These are phyloP conservation scores for Bryoerythrophyllum caledonicum DNA, from an alignment of 225 moss, liverwort and hornwort genomes.

Conservation along the genomic window DNA sequence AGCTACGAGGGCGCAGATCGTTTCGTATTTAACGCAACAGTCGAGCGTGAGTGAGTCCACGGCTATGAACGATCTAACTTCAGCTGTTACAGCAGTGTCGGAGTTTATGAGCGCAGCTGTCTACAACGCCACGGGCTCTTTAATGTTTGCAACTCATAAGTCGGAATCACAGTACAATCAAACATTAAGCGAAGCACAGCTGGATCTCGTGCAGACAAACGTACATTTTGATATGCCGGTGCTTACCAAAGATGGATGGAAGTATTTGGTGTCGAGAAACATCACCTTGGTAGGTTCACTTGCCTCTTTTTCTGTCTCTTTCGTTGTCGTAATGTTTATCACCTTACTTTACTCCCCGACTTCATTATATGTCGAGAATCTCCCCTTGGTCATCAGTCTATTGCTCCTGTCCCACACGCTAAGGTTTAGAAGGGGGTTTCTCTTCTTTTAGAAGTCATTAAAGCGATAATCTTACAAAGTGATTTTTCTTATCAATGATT, in stretches of 20 bases:
- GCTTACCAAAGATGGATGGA: slow-evolving; percentile 35
- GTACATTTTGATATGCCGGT: slow-evolving; percentile 51
- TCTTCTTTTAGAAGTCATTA: not conserved
- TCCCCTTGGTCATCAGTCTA: not conserved
- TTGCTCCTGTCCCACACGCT: not conserved
- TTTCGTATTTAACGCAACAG: slow-evolving; percentile 40
- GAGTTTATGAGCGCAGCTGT: slow-evolving; percentile 58
- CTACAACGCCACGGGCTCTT: slow-evolving; percentile 41
- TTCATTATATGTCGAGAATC: not conserved
- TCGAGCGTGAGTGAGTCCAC: slow-evolving; percentile 37
- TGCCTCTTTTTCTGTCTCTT: not conserved
- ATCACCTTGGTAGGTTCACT: slow-evolving; percentile 46
- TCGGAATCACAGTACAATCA: slow-evolving; percentile 26
- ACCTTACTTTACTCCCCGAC: not conserved
- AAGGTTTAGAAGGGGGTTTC: not conserved
- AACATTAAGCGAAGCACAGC: slow-evolving; percentile 33
- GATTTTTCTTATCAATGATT: not conserved
- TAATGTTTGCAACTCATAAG: slow-evolving; percentile 34
- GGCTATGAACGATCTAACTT: slow-evolving; percentile 41
- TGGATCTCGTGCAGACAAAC: slow-evolving; percentile 25
- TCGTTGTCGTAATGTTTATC: too few species aligned
- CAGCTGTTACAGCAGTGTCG: slow-evolving; percentile 53
- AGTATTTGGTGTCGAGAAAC: slow-evolving; percentile 49
- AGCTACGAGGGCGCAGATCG: slow-evolving; percentile 51
- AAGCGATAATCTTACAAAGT: not conserved